Base-by-base conservation (phyloP, 371 early-diverging fungal species). In the Actinomortierella wolfii region DNA sequence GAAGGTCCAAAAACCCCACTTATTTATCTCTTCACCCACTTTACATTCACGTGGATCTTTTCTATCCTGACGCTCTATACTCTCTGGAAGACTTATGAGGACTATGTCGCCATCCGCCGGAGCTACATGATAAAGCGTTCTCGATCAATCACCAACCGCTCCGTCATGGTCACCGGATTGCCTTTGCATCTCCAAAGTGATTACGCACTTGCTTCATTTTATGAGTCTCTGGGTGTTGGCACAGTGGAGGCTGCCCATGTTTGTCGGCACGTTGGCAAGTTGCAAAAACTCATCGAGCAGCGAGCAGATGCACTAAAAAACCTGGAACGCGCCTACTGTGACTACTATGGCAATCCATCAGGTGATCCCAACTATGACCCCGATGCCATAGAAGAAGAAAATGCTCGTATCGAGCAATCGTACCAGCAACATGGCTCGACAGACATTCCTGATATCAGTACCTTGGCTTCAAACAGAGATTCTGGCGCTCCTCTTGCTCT, bases 11-110 rank as follows among this genome's bases (percentile, higher is more conserved):
- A 55, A 24, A 51, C 54, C 4, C 52, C 73, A 18, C 39, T 66
- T 24, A 39, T 66, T 3, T 80, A 79, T 45, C 53, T 88, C 0
- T 78, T 85, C 73, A 83, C 85, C 3, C 85, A 84, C 46, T 73
- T 85, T 28, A 76, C 84, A 46, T 86, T 88, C 48, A 86, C 87
- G 26, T 88, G 85, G 75, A 62, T 83, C 41, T 86, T 88, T 63
- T 82, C 86, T 18, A 71, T 86, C 45, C 80, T 84, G 3, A 79
- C 86, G 6, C 80, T 82, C 50, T 86, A 84, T 56, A 83, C 83
- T 39, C 75, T 85, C 9, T 86, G 84, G 68, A 64, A 81, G 44
- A 86, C 86, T 29, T 88, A 86, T 49, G 79, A 84, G 39, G 83
- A 80, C 44, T 88, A 85, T 61, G 78, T 86, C 21, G 60, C 69